Evolutionary conservation across 345 rosid genomes (phyloP).

Genomic region (Eucalyptus polyanthemos): DNA sequence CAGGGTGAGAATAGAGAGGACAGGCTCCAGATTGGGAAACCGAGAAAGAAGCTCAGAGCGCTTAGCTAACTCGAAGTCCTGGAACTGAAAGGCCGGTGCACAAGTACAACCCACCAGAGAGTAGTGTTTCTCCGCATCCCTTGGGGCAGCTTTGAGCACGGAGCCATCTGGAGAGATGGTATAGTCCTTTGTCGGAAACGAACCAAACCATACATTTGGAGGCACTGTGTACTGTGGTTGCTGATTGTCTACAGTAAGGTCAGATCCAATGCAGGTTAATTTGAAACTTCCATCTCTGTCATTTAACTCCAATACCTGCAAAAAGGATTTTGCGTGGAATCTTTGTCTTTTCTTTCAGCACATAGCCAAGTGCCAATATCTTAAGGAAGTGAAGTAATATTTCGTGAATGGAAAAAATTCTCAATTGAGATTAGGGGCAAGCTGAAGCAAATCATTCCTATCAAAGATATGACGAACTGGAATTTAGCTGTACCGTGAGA

Average conservation of each 20-base stretch:
- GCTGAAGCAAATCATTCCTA: background rate
- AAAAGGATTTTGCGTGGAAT: background rate
- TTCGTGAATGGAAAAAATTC: background rate
- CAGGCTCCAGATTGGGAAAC: slow-evolving; percentile 40
- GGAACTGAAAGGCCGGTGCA: slow-evolving; percentile 86
- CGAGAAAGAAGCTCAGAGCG: slow-evolving; percentile 40
- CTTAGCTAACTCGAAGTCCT: slow-evolving; percentile 75
- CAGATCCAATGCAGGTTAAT: slow-evolving; percentile 65
- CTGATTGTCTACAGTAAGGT: slow-evolving; percentile 36
- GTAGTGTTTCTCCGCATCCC: slow-evolving; percentile 57
- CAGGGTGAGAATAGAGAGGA: slow-evolving; percentile 51
- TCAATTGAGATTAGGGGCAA: background rate
- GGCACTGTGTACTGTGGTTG: slow-evolving; percentile 72
- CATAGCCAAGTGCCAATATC: background rate
- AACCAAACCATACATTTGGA: slow-evolving; percentile 82
- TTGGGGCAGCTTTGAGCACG: slow-evolving; percentile 29
- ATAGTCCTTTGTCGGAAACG: slow-evolving; percentile 66
- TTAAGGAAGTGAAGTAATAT: background rate
- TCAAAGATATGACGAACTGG: background rate
- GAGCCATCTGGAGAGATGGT: slow-evolving; percentile 28
- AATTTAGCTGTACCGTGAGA: slow-evolving; percentile 11
- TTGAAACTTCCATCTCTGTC: slow-evolving; percentile 57
- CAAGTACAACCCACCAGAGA: slow-evolving; percentile 91
- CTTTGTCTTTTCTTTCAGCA: background rate
- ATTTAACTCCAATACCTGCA: slow-evolving; percentile 58